phyloP scores from a whole-genome alignment of 202 grass and related monocot species.

The Bolboschoenoplectus hybrid region DNA sequence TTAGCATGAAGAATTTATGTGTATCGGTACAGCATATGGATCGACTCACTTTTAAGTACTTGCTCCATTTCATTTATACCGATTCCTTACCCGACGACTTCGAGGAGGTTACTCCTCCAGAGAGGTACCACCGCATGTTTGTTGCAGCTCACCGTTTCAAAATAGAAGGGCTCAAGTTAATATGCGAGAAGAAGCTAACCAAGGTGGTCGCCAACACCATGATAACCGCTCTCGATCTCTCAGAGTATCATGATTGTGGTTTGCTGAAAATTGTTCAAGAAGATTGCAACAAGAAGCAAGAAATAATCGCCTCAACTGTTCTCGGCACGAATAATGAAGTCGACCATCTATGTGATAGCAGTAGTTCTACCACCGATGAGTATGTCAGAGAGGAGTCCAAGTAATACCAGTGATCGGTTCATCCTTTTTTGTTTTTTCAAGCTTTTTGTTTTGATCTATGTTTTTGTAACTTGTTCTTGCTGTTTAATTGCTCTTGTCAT shows the following conservation, averaged over 20 bases:
- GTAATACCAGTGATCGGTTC: not conserved
- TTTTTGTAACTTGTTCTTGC: not conserved
- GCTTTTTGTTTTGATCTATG: not conserved
- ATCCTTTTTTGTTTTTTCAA: not conserved
- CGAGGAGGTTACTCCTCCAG: not conserved
- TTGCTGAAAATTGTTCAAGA: conserved; percentile 24
- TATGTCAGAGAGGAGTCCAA: not conserved
- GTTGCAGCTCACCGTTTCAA: conserved; percentile 29
- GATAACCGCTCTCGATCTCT: conserved; percentile 27
- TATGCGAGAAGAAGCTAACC: conserved; percentile 27
- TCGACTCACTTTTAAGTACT: conserved; percentile 31
- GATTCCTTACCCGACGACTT: conserved; percentile 18
- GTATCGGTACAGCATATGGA: conserved; percentile 33
- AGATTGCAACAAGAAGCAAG: conserved; percentile 15
- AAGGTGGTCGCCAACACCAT: conserved; percentile 11
- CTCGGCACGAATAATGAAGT: not conserved
- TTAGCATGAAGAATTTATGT: conserved; percentile 3
- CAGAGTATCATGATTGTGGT: conserved; percentile 8
- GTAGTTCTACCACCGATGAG: not conserved
- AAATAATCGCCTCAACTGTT: not conserved
- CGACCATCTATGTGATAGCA: not conserved
- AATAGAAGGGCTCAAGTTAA: conserved; percentile 25
- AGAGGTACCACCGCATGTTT: conserved; percentile 31
- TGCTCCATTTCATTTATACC: conserved; percentile 37
- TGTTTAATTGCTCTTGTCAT: not conserved